phyloP scores from a whole-genome alignment of 2,329 filamentous ascomycete genomes.

The Incumbomyces delicatus region DNA sequence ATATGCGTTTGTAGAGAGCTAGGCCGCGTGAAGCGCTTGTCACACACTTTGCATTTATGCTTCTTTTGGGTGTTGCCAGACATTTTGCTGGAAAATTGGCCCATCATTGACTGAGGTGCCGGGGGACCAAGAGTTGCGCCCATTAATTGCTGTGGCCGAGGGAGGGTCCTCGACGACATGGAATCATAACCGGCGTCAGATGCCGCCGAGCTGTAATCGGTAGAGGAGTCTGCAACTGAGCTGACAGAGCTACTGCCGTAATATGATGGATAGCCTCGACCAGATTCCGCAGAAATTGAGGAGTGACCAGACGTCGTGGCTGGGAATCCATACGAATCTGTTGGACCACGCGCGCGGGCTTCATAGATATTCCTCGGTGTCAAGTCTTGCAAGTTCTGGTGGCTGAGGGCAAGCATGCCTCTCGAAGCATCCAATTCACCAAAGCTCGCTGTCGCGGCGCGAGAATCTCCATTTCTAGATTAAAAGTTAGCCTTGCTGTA shows the following conservation, averaged over 20 bases:
- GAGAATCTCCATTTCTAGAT: slow-evolving; percentile 19
- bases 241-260: slow-evolving; percentile 67
- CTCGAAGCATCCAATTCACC: slow-evolving; percentile 87
- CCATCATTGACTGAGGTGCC: slow-evolving; percentile 95
- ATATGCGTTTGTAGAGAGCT: slow-evolving; percentile 95
- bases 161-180: slow-evolving; percentile 65
- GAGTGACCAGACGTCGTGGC: slow-evolving; percentile 75
- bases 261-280: slow-evolving; percentile 68
- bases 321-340: slow-evolving; percentile 86
- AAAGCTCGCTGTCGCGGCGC: slow-evolving; percentile 59
- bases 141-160: slow-evolving; percentile 60
- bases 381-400: slow-evolving; percentile 49
- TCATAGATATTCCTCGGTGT: slow-evolving; percentile 86
- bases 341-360: slow-evolving; percentile 58
- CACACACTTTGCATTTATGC: slow-evolving; percentile 98
- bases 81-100: slow-evolving; percentile 93
- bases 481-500: slow-evolving; percentile 23
- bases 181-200: slow-evolving; percentile 70
- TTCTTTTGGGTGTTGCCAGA: slow-evolving; percentile 96
- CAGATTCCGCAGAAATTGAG: slow-evolving; percentile 88
- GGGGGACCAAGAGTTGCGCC: slow-evolving; percentile 58
- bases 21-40: slow-evolving; percentile 91
- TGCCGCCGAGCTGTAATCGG: slow-evolving; percentile 83
- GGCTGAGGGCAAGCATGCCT: slow-evolving; percentile 91
- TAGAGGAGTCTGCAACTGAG: slow-evolving; percentile 54